These are phyloP conservation scores for Trichosporon coremiiforme DNA, from an alignment of 1,284 basidiomycete genomes.

Conservation along the genomic window DNA sequence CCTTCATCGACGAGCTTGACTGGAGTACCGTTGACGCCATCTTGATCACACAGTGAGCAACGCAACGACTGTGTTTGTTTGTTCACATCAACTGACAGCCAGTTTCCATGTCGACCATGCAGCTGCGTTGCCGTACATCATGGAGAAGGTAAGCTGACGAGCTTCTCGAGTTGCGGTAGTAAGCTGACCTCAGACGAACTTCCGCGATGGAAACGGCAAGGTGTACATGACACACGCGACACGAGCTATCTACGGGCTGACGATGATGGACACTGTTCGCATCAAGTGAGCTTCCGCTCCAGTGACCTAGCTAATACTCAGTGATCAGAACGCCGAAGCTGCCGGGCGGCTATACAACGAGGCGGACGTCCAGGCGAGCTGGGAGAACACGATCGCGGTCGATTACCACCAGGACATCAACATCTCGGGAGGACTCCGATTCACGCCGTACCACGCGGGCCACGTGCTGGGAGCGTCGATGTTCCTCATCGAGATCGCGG, in stretches of 20 bases:
- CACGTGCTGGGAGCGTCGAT: slow-evolving; percentile 98
- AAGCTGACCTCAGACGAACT: slow-evolving; percentile 74
- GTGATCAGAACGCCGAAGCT: slow-evolving; percentile 57
- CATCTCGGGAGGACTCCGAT: slow-evolving; percentile 84
- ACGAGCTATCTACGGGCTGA: slow-evolving; percentile 95
- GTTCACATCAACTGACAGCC: slow-evolving; percentile 14
- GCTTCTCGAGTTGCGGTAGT: no score
- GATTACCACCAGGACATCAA: slow-evolving; percentile 96
- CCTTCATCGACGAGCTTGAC: slow-evolving; percentile 95
- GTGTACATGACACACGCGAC: slow-evolving; percentile 99
- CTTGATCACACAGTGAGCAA: slow-evolving; percentile 84
- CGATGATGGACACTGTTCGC: slow-evolving; percentile 98
- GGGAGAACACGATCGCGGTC: slow-evolving; percentile 89
- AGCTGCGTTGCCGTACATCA: slow-evolving; percentile 94
- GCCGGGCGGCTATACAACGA: slow-evolving; percentile 83
- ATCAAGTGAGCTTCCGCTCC: slow-evolving; percentile 68
- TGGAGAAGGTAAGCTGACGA: slow-evolving; percentile 74
- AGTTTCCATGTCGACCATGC: slow-evolving; percentile 99
- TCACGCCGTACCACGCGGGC: slow-evolving; percentile 97
- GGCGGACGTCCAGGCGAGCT: slow-evolving; percentile 83
- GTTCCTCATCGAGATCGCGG: slow-evolving; percentile 97
- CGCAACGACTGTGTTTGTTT: no score
- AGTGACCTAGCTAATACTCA: slow-evolving; percentile 26
- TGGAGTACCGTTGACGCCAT: slow-evolving; percentile 98
- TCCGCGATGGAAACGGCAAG: slow-evolving; percentile 89